Conservation (phyloP, 495 filamentous ascomycete species). For the Neohortaea acidophila region DNA sequence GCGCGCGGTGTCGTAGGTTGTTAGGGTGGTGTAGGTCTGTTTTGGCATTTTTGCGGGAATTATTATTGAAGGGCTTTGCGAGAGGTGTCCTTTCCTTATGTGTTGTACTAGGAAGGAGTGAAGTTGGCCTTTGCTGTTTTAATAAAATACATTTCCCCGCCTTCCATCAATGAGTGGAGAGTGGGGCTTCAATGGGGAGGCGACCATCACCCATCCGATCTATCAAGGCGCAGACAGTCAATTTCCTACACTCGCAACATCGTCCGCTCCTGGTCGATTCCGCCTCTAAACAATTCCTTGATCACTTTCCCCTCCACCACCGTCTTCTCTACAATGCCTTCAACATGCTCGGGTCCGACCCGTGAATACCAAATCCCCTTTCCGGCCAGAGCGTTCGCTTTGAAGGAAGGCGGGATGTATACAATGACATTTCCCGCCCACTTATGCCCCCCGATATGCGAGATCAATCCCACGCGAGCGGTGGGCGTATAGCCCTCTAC, state of each 20-base stretch:
- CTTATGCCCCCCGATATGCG: conserved; percentile 85
- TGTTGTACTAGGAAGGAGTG: too few species aligned
- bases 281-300: conserved; percentile 57
- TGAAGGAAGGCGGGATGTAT: conserved; percentile 52
- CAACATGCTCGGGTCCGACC: conserved; percentile 71
- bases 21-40: too few species aligned
- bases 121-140: too few species aligned
- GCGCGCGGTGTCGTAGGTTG: too few species aligned
- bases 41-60: too few species aligned
- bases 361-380: conserved; percentile 89
- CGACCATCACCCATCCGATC: too few species aligned
- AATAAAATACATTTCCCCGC: too few species aligned
- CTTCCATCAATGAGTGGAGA: too few species aligned
- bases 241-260: conserved; percentile 13
- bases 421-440: conserved; percentile 89
- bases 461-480: conserved; percentile 56
- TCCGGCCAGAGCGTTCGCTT: conserved; percentile 49
- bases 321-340: conserved; percentile 73
- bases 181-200: too few species aligned
- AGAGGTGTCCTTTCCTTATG: too few species aligned
- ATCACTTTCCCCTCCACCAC: conserved; percentile 58
- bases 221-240: too few species aligned
- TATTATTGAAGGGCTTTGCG: too few species aligned
- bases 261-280: conserved; percentile 26
- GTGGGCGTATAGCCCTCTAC: conserved; percentile 11